Evolutionary conservation across 768 basidiomycete species (phyloP), one percentile per base, ranked within the genome.

Genomic region (Lactarius hengduanensis): DNA sequence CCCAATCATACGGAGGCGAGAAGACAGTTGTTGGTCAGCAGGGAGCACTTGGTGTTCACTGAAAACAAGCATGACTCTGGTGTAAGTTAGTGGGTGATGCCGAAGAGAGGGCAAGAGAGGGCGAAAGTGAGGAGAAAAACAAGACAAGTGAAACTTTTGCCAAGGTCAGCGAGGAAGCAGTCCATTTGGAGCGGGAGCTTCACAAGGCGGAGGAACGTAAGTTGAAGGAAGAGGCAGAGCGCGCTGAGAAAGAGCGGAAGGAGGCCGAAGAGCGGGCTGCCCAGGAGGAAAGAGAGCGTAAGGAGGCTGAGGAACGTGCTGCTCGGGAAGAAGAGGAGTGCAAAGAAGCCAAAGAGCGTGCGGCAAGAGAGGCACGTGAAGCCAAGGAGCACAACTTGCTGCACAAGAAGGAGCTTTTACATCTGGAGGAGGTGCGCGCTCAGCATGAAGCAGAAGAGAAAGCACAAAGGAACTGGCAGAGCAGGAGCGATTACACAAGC

Each of bases 21-120:
- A n/a, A n/a, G n/a, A n/a, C n/a, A n/a, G n/a, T n/a, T n/a, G n/a
- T n/a, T n/a, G n/a, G n/a, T n/a, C n/a, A n/a, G n/a, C n/a, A n/a
- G n/a, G n/a, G n/a, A n/a, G n/a, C n/a, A n/a, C n/a, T n/a, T n/a
- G n/a, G n/a, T n/a, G n/a, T n/a, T n/a, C n/a, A n/a, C n/a, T n/a
- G n/a, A n/a, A n/a, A n/a, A n/a, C n/a, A n/a, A n/a, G n/a, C n/a
- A n/a, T n/a, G n/a, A n/a, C n/a, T n/a, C n/a, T n/a, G n/a, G n/a
- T n/a, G n/a, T n/a, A n/a, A n/a, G n/a, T n/a, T n/a, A n/a, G n/a
- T n/a, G n/a, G n/a, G n/a, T n/a, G n/a, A n/a, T n/a, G 81, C 80
- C 26, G 79, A 80, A 64, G 81, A 82, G 71, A 76, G 79, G 59
- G 83, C 77, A 34, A 82, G 82, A 71, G 81, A 83, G 53, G 79